These are phyloP conservation scores for Leccinum barrowsii DNA, from an alignment of 768 basidiomycete genomes.

Conservation along the genomic window DNA sequence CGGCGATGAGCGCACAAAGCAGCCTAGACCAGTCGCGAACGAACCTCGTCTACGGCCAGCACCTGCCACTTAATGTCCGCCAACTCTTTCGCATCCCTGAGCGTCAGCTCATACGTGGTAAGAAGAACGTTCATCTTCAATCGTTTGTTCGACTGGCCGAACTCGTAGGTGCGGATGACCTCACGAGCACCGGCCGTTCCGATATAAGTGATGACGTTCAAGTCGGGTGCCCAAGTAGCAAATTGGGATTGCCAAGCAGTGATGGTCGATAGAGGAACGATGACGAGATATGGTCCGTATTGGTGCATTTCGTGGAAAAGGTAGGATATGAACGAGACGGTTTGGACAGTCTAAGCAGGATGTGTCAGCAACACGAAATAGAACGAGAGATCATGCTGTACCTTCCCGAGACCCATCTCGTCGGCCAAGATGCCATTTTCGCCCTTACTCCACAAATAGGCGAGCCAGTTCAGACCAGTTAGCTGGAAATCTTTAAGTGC, in stretches of 20 bases:
- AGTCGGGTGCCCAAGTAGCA: slow-evolving; percentile 89
- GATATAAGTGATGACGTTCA: slow-evolving; percentile 96
- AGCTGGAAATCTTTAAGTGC: slow-evolving; percentile 96
- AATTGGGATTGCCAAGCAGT: slow-evolving; percentile 98
- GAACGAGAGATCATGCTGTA: slow-evolving; percentile 24
- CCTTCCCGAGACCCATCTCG: slow-evolving; percentile 99
- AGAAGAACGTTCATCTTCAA: slow-evolving; percentile 96
- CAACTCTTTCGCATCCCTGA: slow-evolving; percentile 87
- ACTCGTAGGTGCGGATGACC: slow-evolving; percentile 90
- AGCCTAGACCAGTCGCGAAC: slow-evolving; percentile 14
- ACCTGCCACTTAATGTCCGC: slow-evolving; percentile 97
- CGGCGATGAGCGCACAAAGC: slow-evolving; percentile 15
- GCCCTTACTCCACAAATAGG: slow-evolving; percentile 90
- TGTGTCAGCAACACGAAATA: slow-evolving; percentile 10
- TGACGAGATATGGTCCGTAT: slow-evolving; percentile 95
- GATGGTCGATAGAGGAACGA: slow-evolving; percentile 96
- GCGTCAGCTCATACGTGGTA: slow-evolving; percentile 94
- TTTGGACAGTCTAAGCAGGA: slow-evolving; percentile 78
- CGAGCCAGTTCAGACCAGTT: slow-evolving; percentile 98
- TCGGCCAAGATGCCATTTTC: slow-evolving; percentile 98
- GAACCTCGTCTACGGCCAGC: slow-evolving; percentile 91
- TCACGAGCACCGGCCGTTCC: slow-evolving; percentile 85
- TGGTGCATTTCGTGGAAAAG: slow-evolving; percentile 90
- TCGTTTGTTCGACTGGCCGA: slow-evolving; percentile 82
- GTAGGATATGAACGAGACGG: slow-evolving; percentile 90